Conservation (phyloP, 441 rosid species). For the Cnidoscolus chayamansa region DNA sequence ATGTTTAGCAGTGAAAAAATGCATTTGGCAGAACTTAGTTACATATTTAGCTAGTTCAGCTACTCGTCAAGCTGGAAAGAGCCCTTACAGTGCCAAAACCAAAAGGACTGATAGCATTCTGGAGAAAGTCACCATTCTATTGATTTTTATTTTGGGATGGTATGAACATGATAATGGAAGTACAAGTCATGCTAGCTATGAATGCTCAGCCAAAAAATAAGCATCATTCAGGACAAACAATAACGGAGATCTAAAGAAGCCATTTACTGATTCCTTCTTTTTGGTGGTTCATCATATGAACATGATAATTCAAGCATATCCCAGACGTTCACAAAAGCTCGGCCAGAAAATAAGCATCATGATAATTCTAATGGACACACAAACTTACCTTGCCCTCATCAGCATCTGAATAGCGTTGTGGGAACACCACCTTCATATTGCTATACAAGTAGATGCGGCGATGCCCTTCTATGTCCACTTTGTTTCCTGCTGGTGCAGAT, state of each 20-base stretch:
- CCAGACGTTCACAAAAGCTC: not conserved
- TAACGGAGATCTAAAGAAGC: not conserved
- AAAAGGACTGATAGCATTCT: too few relatives aligned
- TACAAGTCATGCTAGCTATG: not conserved
- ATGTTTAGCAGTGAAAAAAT: too few relatives aligned
- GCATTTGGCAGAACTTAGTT: too few relatives aligned
- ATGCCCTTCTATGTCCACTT: slow-evolving; percentile 24
- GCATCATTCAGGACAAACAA: not conserved
- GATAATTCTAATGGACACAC: not conserved
- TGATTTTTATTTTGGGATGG: not conserved
- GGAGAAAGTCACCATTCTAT: too few relatives aligned
- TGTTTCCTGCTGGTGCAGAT: slow-evolving; percentile 31
- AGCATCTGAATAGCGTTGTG: slow-evolving; percentile 59
- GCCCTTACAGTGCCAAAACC: too few relatives aligned
- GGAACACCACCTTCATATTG: slow-evolving; percentile 58
- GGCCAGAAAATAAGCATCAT: not conserved
- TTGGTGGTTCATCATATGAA: not conserved
- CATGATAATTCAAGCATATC: not conserved
- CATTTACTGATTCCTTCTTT: not conserved
- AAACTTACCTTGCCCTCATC: slow-evolving; percentile 60
- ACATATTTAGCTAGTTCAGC: too few relatives aligned
- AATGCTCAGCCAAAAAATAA: not conserved
- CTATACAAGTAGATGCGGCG: slow-evolving; percentile 46
- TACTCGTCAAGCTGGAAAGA: too few relatives aligned
- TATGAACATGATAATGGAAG: too few relatives aligned